These are phyloP conservation scores for Solanum hybrid DNA, from an alignment of 305 asterid genomes.

Conservation along the genomic window DNA sequence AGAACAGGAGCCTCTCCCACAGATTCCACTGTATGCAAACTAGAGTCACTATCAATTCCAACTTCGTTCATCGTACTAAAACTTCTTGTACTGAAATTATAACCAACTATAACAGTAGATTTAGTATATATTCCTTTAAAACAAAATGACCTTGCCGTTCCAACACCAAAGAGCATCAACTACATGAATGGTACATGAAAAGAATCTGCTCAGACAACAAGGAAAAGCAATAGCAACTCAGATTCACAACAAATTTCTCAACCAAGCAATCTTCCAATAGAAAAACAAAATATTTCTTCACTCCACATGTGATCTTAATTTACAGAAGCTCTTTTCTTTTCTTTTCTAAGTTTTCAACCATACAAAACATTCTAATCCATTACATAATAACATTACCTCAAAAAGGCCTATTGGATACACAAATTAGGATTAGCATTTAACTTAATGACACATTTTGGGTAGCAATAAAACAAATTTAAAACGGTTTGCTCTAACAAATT, in stretches of 20 bases:
- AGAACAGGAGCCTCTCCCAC: constrained; percentile 31
- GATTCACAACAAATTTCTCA: background rate
- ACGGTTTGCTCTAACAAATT: background rate
- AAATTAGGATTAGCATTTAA: background rate
- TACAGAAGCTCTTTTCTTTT: background rate
- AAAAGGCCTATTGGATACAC: background rate
- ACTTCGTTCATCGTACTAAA: constrained; percentile 47
- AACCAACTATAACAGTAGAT: constrained; percentile 7
- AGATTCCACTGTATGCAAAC: constrained; percentile 11
- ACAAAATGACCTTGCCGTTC: constrained; percentile 18
- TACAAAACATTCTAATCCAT: background rate
- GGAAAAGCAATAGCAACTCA: background rate
- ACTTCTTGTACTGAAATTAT: constrained; percentile 6
- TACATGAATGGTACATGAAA: constrained; percentile 11
- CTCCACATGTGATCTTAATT: background rate
- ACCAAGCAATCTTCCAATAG: background rate
- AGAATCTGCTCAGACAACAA: constrained; percentile 15
- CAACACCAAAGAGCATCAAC: constrained; percentile 38
- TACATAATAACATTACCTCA: background rate
- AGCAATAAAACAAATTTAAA: background rate
- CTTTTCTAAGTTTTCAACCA: background rate
- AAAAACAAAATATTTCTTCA: background rate
- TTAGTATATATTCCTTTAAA: constrained; percentile 3
- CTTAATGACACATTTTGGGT: background rate
- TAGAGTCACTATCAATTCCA: constrained; percentile 11